Evolutionary conservation across 2,329 filamentous ascomycete genomes (phyloP).

Genomic region (Cytospora piceicola): DNA sequence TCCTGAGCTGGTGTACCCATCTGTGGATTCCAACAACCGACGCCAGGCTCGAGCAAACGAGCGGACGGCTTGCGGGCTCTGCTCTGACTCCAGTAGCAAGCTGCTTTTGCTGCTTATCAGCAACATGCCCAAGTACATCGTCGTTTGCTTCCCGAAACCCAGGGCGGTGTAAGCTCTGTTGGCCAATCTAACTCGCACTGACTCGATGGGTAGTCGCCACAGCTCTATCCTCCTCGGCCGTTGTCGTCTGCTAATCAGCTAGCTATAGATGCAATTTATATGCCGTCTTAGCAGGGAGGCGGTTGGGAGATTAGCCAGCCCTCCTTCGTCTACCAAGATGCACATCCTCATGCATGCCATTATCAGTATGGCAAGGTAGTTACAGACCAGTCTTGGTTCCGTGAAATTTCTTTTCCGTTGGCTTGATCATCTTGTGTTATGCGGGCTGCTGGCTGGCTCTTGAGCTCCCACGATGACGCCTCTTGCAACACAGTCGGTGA

Average conservation of each 20-base stretch:
- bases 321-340: not conserved
- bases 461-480: slow-evolving; percentile 14
- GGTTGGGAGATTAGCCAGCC: not conserved
- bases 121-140: not conserved
- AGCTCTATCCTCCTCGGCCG: slow-evolving; percentile 7
- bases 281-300: not conserved
- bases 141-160: slow-evolving; percentile 3
- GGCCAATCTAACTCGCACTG: not conserved
- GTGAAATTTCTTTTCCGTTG: not conserved
- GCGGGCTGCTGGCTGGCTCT: not conserved
- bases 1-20: not conserved
- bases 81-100: not conserved
- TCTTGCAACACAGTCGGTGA: not conserved
- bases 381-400: not conserved
- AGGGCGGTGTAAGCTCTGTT: not conserved
- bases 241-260: not conserved
- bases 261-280: slow-evolving; percentile 1
- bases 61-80: not conserved
- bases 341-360: not conserved
- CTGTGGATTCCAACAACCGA: not conserved
- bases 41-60: not conserved
- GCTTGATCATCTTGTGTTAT: not conserved
- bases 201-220: slow-evolving; percentile 7
- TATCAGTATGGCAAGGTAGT: not conserved
- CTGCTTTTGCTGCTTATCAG: not conserved